A percentile compares a stretch with the other conserved stretches of the same genome.
Conservation (phyloP, 2,329 filamentous ascomycete genomes). For the Lasiodiplodia hormozganensis region DNA sequence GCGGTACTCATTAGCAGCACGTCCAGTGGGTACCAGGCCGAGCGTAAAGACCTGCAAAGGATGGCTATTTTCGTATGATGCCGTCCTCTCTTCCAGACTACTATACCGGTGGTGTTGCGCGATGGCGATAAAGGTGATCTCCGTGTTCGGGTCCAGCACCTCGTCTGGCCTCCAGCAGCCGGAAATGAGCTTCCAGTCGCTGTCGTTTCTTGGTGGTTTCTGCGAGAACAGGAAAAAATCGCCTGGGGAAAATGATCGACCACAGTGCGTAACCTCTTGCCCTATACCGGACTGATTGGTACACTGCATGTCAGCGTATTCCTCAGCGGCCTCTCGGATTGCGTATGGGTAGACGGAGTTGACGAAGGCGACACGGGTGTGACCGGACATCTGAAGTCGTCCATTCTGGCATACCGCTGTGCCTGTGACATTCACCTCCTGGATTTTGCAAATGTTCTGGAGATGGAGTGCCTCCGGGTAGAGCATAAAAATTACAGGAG, state of each 20-base stretch:
- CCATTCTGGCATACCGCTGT: conserved; percentile 30
- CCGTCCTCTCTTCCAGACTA: too few species aligned
- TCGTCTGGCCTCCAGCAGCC: conserved; percentile 36
- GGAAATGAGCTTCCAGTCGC: conserved; percentile 33
- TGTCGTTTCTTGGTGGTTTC: not conserved
- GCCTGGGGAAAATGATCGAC: conserved; percentile 31
- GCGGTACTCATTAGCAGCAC: conserved; percentile 30
- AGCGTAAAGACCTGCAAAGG: conserved; percentile 2
- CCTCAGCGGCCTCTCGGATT: conserved; percentile 31
- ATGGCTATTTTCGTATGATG: conserved; percentile 23
- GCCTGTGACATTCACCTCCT: conserved; percentile 33
- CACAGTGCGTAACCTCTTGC: conserved; percentile 30
- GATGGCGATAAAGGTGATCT: conserved; percentile 37
- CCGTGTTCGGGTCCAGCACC: conserved; percentile 32
- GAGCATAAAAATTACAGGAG: conserved; percentile 23
- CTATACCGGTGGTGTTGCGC: conserved; percentile 19
- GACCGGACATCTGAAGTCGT: conserved; percentile 31
- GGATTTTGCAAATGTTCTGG: conserved; percentile 20
- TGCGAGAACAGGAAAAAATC: conserved; percentile 33
- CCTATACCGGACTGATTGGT: not conserved
- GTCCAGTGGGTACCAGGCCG: not conserved
- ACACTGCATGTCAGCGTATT: conserved; percentile 30
- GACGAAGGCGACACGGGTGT: conserved; percentile 33
- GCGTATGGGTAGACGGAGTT: conserved; percentile 35
- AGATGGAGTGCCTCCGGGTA: not conserved